Percentiles rank a stretch among this genome's conserved stretches.
Evolutionary conservation across 345 rosid species (phyloP).

Genomic region (Rhizophora apiculata): DNA sequence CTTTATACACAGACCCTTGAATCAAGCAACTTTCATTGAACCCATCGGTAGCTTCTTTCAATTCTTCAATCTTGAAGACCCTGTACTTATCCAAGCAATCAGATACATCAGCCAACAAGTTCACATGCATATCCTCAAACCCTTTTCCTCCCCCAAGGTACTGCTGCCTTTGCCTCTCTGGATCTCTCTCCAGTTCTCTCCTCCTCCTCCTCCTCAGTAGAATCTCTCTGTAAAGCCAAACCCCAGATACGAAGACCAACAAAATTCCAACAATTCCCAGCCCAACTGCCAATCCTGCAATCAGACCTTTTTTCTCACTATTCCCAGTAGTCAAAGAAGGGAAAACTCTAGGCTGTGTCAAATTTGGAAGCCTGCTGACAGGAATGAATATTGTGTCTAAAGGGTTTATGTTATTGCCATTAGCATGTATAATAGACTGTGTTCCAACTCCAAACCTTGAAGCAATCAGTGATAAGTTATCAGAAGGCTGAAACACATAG

Average conservation of each 20-base stretch:
- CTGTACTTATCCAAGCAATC: constrained; percentile 67
- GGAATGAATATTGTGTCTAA: constrained; percentile 56
- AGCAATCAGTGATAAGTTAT: constrained; percentile 48
- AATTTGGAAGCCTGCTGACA: constrained; percentile 38
- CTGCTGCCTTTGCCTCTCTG: constrained; percentile 28
- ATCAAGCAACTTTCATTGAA: constrained; percentile 46
- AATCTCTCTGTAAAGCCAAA: constrained; percentile 29
- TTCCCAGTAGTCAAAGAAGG: constrained; percentile 23
- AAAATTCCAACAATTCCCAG: constrained; percentile 38
- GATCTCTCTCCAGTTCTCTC: constrained; percentile 18
- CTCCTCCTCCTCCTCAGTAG: constrained; percentile 24
- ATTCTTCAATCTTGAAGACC: constrained; percentile 55
- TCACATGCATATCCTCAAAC: constrained; percentile 34
- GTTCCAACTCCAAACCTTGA: constrained; percentile 42
- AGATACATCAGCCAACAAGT: constrained; percentile 65
- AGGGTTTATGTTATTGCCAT: constrained; percentile 36
- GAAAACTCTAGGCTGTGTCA: constrained; percentile 40
- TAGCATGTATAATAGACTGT: constrained; percentile 35
- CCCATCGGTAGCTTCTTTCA: constrained; percentile 55
- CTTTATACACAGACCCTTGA: constrained; percentile 68
- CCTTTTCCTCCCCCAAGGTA: constrained; percentile 16
- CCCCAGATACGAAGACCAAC: constrained; percentile 27
- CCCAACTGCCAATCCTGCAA: constrained; percentile 52
- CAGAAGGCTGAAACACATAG: constrained; percentile 64
- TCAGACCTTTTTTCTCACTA: constrained; percentile 40